Conservation (phyloP, 1,139 yeast genomes). For the Zygoascus meyerae region DNA sequence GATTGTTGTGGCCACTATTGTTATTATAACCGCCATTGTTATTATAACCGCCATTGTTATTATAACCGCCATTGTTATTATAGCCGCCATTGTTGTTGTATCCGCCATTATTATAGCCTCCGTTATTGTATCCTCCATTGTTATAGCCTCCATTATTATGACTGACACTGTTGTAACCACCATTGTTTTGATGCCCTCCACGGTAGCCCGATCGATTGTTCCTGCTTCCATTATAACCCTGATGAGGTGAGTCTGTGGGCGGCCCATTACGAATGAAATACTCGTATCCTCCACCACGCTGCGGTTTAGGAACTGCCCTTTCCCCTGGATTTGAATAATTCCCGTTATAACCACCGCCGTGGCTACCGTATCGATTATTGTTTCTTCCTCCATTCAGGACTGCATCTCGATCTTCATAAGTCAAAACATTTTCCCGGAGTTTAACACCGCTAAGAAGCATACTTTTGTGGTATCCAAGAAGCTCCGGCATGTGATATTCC, state of each 20-base stretch:
- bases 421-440: conserved; percentile 55
- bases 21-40: conserved; percentile 10
- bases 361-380: conserved; percentile 22
- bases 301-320: conserved; percentile 8
- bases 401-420: conserved; percentile 64
- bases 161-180: conserved; percentile 3
- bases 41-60: conserved; percentile 12
- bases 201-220: conserved; percentile 11
- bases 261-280: conserved; percentile 14
- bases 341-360: conserved; percentile 19
- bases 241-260: conserved; percentile 9
- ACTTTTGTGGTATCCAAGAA: conserved; percentile 46
- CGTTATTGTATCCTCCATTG: conserved; percentile 11
- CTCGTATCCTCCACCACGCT: conserved; percentile 15
- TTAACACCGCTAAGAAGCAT: conserved; percentile 79
- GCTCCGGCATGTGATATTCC: conserved; percentile 51
- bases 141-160: conserved; percentile 1
- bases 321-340: conserved; percentile 9
- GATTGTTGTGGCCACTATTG: conserved; percentile 9
- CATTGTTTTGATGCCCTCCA: conserved; percentile 12
- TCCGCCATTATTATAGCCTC: conserved; percentile 10
- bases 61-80: conserved; percentile 11
- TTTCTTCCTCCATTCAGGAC: conserved; percentile 33
- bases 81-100: conserved; percentile 15
- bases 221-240: conserved; percentile 12